These are phyloP conservation scores for Vitis riparia DNA, from an alignment of 164 flowering plant genomes.

Conservation along the genomic window DNA sequence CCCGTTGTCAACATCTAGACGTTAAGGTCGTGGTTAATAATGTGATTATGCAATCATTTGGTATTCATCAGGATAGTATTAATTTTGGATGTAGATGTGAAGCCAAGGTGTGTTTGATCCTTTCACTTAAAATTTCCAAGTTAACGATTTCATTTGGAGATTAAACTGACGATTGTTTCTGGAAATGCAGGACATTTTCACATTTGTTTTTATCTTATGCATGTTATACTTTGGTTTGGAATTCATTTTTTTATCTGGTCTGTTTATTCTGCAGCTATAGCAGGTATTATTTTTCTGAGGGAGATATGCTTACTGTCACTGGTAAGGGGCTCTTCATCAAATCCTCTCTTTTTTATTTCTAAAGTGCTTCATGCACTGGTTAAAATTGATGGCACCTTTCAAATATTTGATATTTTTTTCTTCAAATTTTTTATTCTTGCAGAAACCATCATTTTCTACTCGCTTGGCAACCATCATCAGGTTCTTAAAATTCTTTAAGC, in stretches of 20 bases:
- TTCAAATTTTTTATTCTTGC: conserved; percentile 19
- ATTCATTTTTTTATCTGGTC: not conserved
- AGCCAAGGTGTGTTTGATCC: no score
- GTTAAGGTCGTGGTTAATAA: not conserved
- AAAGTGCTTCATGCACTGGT: not conserved
- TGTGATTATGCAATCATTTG: not conserved
- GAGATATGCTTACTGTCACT: conserved; percentile 41
- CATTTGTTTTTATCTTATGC: not conserved
- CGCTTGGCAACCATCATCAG: conserved; percentile 40
- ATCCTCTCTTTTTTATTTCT: not conserved
- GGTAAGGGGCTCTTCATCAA: conserved; percentile 33
- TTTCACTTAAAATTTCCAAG: not conserved
- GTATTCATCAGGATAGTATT: not conserved
- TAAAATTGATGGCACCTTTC: not conserved
- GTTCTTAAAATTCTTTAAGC: conserved; percentile 19
- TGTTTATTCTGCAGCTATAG: conserved; percentile 54
- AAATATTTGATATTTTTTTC: conserved; percentile 11
- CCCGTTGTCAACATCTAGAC: not conserved
- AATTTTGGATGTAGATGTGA: not conserved
- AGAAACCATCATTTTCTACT: conserved; percentile 40
- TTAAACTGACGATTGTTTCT: not conserved
- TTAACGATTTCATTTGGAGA: not conserved
- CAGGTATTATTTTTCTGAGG: conserved; percentile 58
- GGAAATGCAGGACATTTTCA: not conserved
- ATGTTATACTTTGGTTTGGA: not conserved